A percentile compares a stretch with the other conserved stretches of the same genome.
These are phyloP conservation scores for Parastagonospora nodorum DNA, from an alignment of 2,329 filamentous ascomycete genomes.

Conservation along the genomic window DNA sequence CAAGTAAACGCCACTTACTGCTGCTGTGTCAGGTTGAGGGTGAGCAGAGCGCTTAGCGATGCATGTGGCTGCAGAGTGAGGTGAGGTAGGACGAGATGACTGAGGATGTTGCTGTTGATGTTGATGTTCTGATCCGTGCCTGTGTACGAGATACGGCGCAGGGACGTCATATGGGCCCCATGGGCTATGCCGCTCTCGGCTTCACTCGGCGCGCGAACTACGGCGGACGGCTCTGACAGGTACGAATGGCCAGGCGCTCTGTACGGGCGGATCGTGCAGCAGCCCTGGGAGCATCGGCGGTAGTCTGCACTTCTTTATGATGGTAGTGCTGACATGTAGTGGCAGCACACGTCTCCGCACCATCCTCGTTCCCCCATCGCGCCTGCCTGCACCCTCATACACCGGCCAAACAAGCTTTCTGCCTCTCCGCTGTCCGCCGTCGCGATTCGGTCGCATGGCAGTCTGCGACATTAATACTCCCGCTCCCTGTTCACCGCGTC, in stretches of 20 bases:
- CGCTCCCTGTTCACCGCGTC: conserved; percentile 20
- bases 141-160: neutral
- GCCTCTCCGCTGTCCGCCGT: conserved; percentile 16
- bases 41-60: conserved; percentile 1
- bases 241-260: neutral
- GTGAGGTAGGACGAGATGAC: neutral
- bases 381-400: neutral
- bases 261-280: neutral
- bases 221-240: conserved; percentile 12
- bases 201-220: conserved; percentile 6
- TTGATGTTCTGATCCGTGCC: conserved; percentile 5
- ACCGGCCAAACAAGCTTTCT: conserved; percentile 26
- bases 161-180: conserved; percentile 8
- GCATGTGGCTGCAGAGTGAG: neutral
- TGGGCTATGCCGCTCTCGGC: conserved; percentile 6
- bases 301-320: neutral
- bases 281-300: neutral
- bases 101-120: conserved; percentile 4
- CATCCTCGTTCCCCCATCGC: neutral
- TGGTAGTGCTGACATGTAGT: neutral
- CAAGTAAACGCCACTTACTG: conserved; percentile 11
- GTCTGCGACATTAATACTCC: conserved; percentile 34
- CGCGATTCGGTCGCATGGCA: conserved; percentile 27
- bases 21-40: conserved; percentile 7
- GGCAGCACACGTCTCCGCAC: neutral